phyloP scores from a whole-genome alignment of 257 asterid species.

The Solanum clarkiae region DNA sequence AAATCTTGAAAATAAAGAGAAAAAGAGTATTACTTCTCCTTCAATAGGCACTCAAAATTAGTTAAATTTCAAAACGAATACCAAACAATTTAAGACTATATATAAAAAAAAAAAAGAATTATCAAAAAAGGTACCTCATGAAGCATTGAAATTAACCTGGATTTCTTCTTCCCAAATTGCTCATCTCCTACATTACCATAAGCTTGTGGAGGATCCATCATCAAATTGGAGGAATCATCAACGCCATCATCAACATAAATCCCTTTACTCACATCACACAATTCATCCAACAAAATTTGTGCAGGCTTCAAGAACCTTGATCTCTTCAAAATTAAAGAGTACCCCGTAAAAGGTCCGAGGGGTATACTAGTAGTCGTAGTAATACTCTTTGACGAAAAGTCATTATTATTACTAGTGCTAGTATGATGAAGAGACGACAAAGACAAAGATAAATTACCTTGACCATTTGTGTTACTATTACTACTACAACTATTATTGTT shows the following conservation, averaged over 20 bases:
- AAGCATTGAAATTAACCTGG: constrained; percentile 74
- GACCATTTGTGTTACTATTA: constrained; percentile 13
- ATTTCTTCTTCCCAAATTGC: constrained; percentile 54
- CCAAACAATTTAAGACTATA: not conserved
- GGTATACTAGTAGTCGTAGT: constrained; percentile 26
- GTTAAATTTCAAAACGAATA: not conserved
- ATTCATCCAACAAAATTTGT: constrained; percentile 72
- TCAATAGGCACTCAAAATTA: not conserved
- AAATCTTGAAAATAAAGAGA: not conserved
- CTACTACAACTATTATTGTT: constrained; percentile 1
- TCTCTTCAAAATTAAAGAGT: constrained; percentile 67
- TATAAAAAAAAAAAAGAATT: not conserved
- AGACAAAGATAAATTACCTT: constrained; percentile 61
- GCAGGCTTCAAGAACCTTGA: constrained; percentile 82
- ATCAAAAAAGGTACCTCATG: constrained; percentile 51
- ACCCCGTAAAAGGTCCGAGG: constrained; percentile 81
- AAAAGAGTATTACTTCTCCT: not conserved
- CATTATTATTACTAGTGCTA: constrained; percentile 8
- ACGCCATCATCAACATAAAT: constrained; percentile 9
- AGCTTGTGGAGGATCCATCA: constrained; percentile 17
- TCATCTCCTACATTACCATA: constrained; percentile 30
- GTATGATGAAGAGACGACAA: constrained; percentile 50
- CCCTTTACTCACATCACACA: constrained; percentile 57
- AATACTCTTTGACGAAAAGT: constrained; percentile 31
- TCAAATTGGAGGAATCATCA: constrained; percentile 14